A percentile compares a stretch with the other conserved stretches of the same genome.
These are phyloP conservation scores for Scedosporium dehoogii DNA, from an alignment of 2,329 filamentous ascomycete genomes.

Conservation along the genomic window DNA sequence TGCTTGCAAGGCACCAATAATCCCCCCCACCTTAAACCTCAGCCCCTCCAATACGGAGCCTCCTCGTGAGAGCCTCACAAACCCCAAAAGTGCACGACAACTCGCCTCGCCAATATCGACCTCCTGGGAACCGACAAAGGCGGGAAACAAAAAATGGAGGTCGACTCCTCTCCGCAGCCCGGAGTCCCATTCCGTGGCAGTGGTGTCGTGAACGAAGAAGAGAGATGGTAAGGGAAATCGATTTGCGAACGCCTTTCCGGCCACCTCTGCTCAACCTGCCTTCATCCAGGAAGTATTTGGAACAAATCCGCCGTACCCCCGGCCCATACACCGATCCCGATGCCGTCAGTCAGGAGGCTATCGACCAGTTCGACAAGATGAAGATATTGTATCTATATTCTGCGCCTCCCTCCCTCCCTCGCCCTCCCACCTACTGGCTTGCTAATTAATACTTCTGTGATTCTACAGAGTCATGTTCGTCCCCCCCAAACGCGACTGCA, in stretches of 20 bases:
- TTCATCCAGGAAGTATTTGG: constrained; percentile 63
- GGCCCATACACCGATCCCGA: constrained; percentile 74
- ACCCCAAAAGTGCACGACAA: background rate
- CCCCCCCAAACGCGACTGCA: constrained; percentile 9
- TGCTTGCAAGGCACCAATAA: background rate
- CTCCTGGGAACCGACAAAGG: background rate
- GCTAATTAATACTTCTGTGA: background rate
- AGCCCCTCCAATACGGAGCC: background rate
- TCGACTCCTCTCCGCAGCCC: background rate
- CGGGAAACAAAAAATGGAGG: background rate
- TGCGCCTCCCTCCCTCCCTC: background rate
- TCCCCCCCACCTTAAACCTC: background rate
- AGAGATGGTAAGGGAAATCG: constrained; percentile 4
- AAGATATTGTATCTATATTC: constrained; percentile 59
- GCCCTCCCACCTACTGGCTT: background rate
- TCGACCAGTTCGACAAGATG: constrained; percentile 52
- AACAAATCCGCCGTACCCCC: constrained; percentile 64
- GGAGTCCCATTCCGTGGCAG: background rate
- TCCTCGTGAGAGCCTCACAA: background rate
- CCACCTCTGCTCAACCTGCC: constrained; percentile 7
- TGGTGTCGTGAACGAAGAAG: background rate
- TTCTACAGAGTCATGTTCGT: constrained; percentile 38
- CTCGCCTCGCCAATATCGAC: background rate
- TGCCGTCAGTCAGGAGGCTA: constrained; percentile 39
- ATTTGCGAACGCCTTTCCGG: background rate